Conservation (phyloP, 164 flowering plant genomes). For the Annona squamosa region DNA sequence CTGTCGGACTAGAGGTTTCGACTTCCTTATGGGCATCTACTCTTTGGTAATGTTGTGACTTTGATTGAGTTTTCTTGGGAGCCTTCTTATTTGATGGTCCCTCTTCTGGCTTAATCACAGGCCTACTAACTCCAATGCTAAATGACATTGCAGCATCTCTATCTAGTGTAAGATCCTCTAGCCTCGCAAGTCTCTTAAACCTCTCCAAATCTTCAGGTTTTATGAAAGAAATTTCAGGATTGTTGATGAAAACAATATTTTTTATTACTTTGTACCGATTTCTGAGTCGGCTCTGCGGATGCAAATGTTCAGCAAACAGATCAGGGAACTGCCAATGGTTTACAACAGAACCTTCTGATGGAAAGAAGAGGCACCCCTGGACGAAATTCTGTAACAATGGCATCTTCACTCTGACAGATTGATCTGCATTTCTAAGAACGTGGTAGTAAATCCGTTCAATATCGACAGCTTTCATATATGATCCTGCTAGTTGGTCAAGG, state of each 20-base stretch:
- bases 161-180: constrained; percentile 25
- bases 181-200: constrained; percentile 43
- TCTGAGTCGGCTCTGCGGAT: constrained; percentile 21
- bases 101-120: constrained; percentile 1
- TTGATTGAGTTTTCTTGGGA: neutral
- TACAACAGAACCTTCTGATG: constrained; percentile 2
- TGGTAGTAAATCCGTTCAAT: constrained; percentile 35
- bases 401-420: constrained; percentile 24
- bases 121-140: neutral
- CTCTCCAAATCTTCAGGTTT: constrained; percentile 29
- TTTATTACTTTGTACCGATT: constrained; percentile 22
- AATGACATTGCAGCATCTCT: constrained; percentile 20
- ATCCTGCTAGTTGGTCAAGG: constrained; percentile 31
- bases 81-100: constrained; percentile 10
- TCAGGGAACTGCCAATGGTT: constrained; percentile 34
- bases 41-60: constrained; percentile 13
- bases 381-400: constrained; percentile 27
- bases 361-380: constrained; percentile 25
- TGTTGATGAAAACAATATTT: constrained; percentile 34
- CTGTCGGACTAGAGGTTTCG: neutral
- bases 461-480: constrained; percentile 29
- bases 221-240: constrained; percentile 31
- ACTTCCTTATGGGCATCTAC: constrained; percentile 1
- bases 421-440: constrained; percentile 37
- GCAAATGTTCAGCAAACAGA: constrained; percentile 36